Evolutionary conservation across 2,329 filamentous ascomycete genomes (phyloP).

Genomic region (Pezicula radicicola): DNA sequence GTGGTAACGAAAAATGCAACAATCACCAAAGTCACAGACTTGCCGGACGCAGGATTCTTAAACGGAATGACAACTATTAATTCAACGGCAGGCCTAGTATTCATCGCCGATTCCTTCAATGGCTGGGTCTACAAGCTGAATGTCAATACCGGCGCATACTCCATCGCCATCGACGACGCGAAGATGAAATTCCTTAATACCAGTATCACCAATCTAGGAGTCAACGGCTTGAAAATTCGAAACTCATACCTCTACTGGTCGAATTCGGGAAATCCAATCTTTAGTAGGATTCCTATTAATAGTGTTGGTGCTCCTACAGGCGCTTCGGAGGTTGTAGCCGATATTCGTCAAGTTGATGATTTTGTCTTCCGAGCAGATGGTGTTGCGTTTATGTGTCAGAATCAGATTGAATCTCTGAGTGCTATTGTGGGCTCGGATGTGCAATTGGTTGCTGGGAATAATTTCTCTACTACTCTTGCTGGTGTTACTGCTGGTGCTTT

Average conservation of each 20-base stretch:
- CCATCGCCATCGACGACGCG: constrained; percentile 14
- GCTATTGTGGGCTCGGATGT: not conserved
- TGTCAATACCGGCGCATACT: constrained; percentile 13
- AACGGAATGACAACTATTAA: constrained; percentile 22
- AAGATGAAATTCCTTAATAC: constrained; percentile 13
- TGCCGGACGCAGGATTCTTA: constrained; percentile 16
- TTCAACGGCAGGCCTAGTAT: constrained; percentile 7
- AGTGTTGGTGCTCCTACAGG: not conserved
- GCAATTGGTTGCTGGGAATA: not conserved
- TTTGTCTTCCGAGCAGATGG: constrained; percentile 1
- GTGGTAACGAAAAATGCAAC: not conserved
- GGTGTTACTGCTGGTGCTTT: not conserved
- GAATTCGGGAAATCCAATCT: constrained; percentile 1
- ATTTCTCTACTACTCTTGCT: not conserved
- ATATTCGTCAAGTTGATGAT: constrained; percentile 1
- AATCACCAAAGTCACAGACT: constrained; percentile 9
- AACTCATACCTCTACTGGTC: not conserved
- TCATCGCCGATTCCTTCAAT: constrained; percentile 22
- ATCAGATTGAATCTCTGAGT: not conserved
- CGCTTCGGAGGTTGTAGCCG: not conserved
- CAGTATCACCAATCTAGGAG: not conserved
- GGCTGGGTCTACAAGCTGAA: constrained; percentile 26
- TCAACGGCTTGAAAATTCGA: not conserved
- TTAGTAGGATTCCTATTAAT: not conserved
- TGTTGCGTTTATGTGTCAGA: not conserved